Conservation (phyloP, 345 rosid genomes). For the Pistacia atlantica region DNA sequence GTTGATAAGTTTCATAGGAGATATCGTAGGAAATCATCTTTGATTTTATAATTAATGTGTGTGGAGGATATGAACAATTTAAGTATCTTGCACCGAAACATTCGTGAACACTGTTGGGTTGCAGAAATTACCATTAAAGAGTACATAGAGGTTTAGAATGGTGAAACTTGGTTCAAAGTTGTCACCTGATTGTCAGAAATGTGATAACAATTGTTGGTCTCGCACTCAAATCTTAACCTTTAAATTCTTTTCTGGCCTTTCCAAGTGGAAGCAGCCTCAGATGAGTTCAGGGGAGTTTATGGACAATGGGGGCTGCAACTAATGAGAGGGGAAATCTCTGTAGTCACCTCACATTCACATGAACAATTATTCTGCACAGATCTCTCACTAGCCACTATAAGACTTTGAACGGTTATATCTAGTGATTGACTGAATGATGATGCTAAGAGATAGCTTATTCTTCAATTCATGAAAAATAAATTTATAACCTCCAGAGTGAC, state of each 20-base stretch:
- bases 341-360: neutral
- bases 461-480: neutral
- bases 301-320: neutral
- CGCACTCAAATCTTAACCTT: neutral
- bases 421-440: neutral
- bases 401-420: neutral
- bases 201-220: neutral
- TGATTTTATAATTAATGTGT: no score
- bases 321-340: neutral
- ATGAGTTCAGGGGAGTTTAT: neutral
- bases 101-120: neutral
- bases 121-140: neutral
- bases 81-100: neutral
- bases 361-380: neutral
- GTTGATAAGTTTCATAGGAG: neutral
- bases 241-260: neutral
- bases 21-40: neutral
- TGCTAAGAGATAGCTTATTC: neutral
- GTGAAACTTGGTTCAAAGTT: neutral
- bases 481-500: neutral
- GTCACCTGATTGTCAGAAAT: slow-evolving; percentile 1
- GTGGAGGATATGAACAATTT: neutral
- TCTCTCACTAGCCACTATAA: neutral
- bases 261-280: neutral
- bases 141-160: neutral